These are phyloP conservation scores for Cladosporium sp. DNA, from an alignment of 2,329 filamentous ascomycete species.

Conservation along the genomic window DNA sequence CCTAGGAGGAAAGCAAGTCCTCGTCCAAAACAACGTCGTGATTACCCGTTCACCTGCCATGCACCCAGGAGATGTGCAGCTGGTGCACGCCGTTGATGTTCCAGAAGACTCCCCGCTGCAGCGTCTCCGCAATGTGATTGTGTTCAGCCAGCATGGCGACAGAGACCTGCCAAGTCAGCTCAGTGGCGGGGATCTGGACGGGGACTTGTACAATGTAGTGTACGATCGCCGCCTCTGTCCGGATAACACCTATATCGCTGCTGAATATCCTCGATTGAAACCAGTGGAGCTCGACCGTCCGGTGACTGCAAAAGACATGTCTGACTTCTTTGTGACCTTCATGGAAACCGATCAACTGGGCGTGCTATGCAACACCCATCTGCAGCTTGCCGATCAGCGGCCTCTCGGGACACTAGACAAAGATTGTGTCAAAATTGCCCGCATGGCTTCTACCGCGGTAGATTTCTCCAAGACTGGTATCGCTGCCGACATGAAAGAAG, in stretches of 20 bases:
- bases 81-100: conserved; percentile 53
- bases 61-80: conserved; percentile 74
- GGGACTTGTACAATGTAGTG: conserved; percentile 75
- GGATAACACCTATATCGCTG: conserved; percentile 46
- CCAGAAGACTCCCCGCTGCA: conserved; percentile 56
- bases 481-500: conserved; percentile 39
- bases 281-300: conserved; percentile 55
- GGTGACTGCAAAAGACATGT: conserved; percentile 62
- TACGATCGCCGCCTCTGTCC: conserved; percentile 56
- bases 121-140: conserved; percentile 64
- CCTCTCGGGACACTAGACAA: conserved; percentile 26
- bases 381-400: conserved; percentile 35
- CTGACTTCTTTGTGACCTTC: conserved; percentile 72
- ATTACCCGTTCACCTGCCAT: conserved; percentile 76
- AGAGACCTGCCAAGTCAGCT: conserved; percentile 74
- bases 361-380: conserved; percentile 36
- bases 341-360: conserved; percentile 50
- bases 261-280: conserved; percentile 59
- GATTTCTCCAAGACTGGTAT: conserved; percentile 54
- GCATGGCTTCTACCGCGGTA: conserved; percentile 34
- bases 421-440: conserved; percentile 34
- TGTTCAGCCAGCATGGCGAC: conserved; percentile 64
- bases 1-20: conserved; percentile 22
- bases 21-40: conserved; percentile 45
- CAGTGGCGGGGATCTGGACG: conserved; percentile 76